Evolutionary conservation across 2,329 filamentous ascomycete genomes (phyloP).

Genomic region (Coniochaeta sp.): DNA sequence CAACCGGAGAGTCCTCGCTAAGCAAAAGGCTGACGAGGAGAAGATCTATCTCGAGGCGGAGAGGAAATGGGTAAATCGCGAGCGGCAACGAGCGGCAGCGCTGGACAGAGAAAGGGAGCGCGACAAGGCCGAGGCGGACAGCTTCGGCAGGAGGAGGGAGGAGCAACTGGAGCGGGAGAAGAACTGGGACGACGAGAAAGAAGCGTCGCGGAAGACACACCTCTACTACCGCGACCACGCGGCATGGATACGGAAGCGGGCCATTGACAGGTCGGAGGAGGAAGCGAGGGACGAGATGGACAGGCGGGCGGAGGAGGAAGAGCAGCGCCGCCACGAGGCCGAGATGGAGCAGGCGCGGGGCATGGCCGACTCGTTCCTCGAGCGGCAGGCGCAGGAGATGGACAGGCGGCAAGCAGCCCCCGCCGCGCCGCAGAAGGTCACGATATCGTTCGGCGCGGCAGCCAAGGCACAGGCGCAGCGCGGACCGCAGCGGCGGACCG

Average conservation of each 20-base stretch:
- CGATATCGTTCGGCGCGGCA: constrained; percentile 83
- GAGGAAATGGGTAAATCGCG: constrained; percentile 83
- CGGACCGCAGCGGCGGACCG: constrained; percentile 62
- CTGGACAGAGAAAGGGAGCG: constrained; percentile 78
- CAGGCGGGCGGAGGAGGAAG: constrained; percentile 68
- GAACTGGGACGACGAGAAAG: constrained; percentile 88
- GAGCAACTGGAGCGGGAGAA: constrained; percentile 56
- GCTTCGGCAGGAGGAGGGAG: constrained; percentile 58
- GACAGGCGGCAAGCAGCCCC: constrained; percentile 31
- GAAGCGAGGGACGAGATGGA: constrained; percentile 74
- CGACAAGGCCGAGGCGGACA: constrained; percentile 66
- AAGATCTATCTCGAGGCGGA: constrained; percentile 80
- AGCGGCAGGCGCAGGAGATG: constrained; percentile 74
- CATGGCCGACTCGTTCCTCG: constrained; percentile 86
- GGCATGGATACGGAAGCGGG: constrained; percentile 77
- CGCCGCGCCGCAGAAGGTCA: constrained; percentile 70
- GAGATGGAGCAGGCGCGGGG: constrained; percentile 73
- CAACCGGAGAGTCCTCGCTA: constrained; percentile 62
- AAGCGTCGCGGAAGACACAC: constrained; percentile 63
- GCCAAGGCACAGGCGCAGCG: constrained; percentile 58
- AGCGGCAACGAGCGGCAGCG: constrained; percentile 75
- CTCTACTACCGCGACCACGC: constrained; percentile 85
- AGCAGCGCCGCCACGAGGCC: constrained; percentile 60
- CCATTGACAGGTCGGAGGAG: constrained; percentile 66
- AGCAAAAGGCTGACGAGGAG: constrained; percentile 68